Evolutionary conservation across 139 green algal species (phyloP).

Genomic region (Chlorella sp.): DNA sequence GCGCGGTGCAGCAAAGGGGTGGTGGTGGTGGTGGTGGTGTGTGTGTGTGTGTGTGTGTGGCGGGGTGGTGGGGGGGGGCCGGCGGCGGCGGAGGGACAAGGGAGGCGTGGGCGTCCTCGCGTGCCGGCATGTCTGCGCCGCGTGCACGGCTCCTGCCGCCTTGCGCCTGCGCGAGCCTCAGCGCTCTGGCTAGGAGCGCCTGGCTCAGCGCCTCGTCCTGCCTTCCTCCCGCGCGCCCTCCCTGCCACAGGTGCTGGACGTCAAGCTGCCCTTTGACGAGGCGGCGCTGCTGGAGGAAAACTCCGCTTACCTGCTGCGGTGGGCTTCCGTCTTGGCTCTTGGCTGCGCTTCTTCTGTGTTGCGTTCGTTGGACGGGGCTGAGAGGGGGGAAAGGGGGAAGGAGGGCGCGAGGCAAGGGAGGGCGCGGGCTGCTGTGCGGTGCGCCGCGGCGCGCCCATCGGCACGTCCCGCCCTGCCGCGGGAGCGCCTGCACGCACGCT

Average conservation of each 20-base stretch:
- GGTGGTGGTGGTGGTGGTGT: background rate
- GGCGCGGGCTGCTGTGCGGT: background rate
- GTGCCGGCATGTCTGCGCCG: background rate
- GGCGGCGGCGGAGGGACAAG: background rate
- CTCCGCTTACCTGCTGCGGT: conserved; percentile 65
- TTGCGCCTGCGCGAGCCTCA: background rate
- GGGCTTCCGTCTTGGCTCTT: background rate
- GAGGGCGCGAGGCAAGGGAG: background rate
- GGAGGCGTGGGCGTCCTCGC: background rate
- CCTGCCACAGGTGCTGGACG: conserved; percentile 43
- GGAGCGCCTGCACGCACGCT: background rate
- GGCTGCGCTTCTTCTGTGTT: background rate
- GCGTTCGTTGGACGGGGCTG: background rate
- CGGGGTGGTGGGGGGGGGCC: background rate
- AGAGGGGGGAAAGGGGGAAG: too few species aligned
- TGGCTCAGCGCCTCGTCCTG: conserved; percentile 54
- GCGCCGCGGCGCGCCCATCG: background rate
- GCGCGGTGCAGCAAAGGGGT: background rate
- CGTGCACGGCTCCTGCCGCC: background rate
- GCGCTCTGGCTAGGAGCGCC: background rate
- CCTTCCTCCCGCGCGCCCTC: background rate
- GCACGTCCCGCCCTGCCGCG: background rate
- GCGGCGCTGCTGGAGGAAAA: conserved; percentile 71
- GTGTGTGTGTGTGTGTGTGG: background rate
- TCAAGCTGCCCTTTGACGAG: conserved; percentile 83